Evolutionary conservation across 176 grass and related monocot genomes (phyloP), one percentile per base, ranked within the genome.

Genomic region (Cenchrus purpureus): DNA sequence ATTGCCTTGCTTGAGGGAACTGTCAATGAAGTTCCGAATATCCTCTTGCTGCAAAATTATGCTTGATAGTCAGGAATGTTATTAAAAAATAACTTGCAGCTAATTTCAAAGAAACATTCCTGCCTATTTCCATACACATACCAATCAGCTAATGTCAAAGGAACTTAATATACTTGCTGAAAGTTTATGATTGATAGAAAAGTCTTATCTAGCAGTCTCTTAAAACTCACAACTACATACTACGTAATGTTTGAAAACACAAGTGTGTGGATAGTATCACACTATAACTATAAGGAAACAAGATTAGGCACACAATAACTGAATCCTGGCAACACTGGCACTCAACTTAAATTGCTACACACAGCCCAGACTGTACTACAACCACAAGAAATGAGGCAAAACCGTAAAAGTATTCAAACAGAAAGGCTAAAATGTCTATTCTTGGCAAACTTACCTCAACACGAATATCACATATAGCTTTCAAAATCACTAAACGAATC

Each of bases 401-500:
- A 1, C 31, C 31, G 31, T 31, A 63, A 65, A 1, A 71, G 8
- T 48, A 75, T 48, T 49, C 16, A 19, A 51, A 76, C 28, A 40
- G 5, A 45, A 86, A 82, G 48, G 31, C 74, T 45, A 76, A 65
- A 56, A 65, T 43, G 28, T 20, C 45, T 15, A 34, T 51, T 69
- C n/a, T 76, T 45, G 6, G 25, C 13, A 56, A 69, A 48, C 55
- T 13, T 59, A 94, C 95, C 95, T 98, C 95, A 19, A 89, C 93
- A 28, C 95, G 95, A 66, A 95, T 95, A 86, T 98, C 95, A 42
- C 95, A 98, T 89, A 98, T 91, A 42, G 93, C 95, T 89, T 98
- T 98, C 87, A 98, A 90, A 71, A 98, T 95, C 72, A 93, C 55
- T 82, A 98, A 83, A 59, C 95, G 91, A 80, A 73, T 98, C 14